Base-by-base conservation (phyloP, 2,329 filamentous ascomycete species). In the Aspergillus amoenus region DNA sequence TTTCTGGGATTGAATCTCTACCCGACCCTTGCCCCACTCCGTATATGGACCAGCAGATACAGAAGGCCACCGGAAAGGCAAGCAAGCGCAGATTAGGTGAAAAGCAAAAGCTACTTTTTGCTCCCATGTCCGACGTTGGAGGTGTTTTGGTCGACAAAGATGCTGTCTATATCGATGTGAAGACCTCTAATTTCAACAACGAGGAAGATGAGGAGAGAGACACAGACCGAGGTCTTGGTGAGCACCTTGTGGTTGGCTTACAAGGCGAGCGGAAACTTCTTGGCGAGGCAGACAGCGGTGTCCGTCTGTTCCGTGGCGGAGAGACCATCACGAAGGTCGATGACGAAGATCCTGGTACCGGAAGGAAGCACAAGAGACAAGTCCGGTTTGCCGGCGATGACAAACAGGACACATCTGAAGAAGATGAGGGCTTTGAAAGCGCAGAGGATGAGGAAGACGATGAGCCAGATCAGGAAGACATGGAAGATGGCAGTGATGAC, bases 121-220 rank as follows among this genome's bases (percentile, higher is more conserved):
- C 94, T 3, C 95, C 94, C 34, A 97, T 99, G 93, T 96, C 93
- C 24, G 94, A 99, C 75, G 92, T 96, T 34, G 95, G 93, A 63
- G 94, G 94, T 67, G 85, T 99, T 12, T 87, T 97, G 70, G 93
- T 99, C 51, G 94, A 99, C 65, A 96, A 96, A 60, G 94, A 99
- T 75, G 93, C 93, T 7, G 93, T 99, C 39, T 99, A 96, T 78
- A 97, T 89, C 61, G 85, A 89, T 67, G 77, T 89, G 43, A 88
- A 87, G 70, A 85, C 84, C 13, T 79, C 82, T 27, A 95, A 85
- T 4, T 97, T 99, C 63, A 79, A 86, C 60, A 75, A 76, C 11
- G 86, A 81, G 7, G 86, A 90, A 11, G 57, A 81, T 9, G 86
- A 90, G 11, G 57, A 58, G 4, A 80, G 81, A 13, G 78, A 85